Percentiles rank a stretch among this genome's conserved stretches.
Conservation (phyloP, 2,329 filamentous ascomycete genomes). For the Bipolaris gigantea region DNA sequence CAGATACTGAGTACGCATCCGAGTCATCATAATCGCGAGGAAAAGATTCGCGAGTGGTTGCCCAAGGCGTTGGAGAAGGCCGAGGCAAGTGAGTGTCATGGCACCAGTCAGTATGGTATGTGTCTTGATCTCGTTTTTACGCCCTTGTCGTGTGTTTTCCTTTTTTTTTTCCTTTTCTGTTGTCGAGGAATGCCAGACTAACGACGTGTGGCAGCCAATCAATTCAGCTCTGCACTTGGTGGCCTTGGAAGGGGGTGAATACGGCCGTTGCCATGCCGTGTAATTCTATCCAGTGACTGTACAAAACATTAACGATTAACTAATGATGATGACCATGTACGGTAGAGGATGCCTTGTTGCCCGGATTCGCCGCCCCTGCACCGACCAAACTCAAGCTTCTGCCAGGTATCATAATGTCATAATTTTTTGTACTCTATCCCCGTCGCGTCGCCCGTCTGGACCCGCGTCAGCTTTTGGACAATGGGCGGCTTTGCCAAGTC, state of each 20-base stretch:
- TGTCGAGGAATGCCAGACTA: neutral
- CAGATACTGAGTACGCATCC: conserved; percentile 79
- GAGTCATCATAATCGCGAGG: conserved; percentile 65
- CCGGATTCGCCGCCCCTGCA: neutral
- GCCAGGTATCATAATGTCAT: neutral
- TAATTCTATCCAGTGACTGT: too few species aligned
- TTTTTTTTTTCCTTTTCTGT: neutral
- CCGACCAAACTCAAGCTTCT: neutral
- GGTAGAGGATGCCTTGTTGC: neutral
- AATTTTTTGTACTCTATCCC: conserved; percentile 8
- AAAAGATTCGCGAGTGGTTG: conserved; percentile 64
- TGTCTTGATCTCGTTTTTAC: neutral
- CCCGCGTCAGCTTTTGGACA: neutral
- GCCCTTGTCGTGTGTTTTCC: neutral
- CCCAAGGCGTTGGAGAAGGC: conserved; percentile 47
- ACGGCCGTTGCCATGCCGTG: neutral
- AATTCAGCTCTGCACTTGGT: conserved; percentile 17
- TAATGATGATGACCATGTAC: neutral
- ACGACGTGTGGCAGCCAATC: neutral
- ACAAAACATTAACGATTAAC: neutral
- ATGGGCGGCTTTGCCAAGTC: conserved; percentile 7
- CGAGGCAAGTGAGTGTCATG: conserved; percentile 36
- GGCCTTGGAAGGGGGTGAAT: conserved; percentile 17
- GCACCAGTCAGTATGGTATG: conserved; percentile 26
- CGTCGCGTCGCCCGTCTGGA: neutral